Base-by-base conservation (phyloP, 148 eudicot genomes). In the Fagopyrum homotropicum region DNA sequence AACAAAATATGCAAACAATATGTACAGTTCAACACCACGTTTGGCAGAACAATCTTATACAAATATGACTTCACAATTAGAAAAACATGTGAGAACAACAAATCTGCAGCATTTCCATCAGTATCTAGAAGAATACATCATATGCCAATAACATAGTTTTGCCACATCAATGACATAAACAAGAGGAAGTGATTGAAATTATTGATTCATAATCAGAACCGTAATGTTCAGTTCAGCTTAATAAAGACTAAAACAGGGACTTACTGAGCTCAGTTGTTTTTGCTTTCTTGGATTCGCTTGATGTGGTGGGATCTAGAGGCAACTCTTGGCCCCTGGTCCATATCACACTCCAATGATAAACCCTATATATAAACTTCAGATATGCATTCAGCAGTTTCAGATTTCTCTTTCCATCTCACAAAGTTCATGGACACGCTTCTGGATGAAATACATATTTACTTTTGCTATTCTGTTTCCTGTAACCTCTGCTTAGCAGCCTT, bases 351-450 rank as follows among this genome's bases (percentile, higher is more conserved):
- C 19, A 12, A 3, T 10, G 75, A 78, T 59, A 81, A 80, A 6
- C 85, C 72, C 80, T 71, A 77, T 80, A 82, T 90, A 79, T 90
- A 81, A 72, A 79, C 52, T 73, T 83, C 86, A 12, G 92, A 83
- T 66, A 88, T 73, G 30, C 70, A 78, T 52, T 72, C 82, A 48
- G 81, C 81, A 44, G 88, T 83, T 82, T 88, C 88, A 6, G 77
- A 72, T n/a, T 63, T 81, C 82, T 35, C 74, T 81, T 75, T 61
- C 83, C 93, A 89, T 86, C 76, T 85, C 81, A 63, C 29, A 90
- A 76, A 95, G 86, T 79, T 92, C 96, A 59, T 75, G 84, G 22
- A 92, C 93, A 77, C 90, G 89, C 68, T 55, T 66, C 76, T 90
- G 89, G 44, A 82, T 85, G 40, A 35, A 35, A 35, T 82, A 89